These are phyloP conservation scores for Lachnellula occidentalis DNA, from an alignment of 2,329 filamentous ascomycete species.

Conservation along the genomic window DNA sequence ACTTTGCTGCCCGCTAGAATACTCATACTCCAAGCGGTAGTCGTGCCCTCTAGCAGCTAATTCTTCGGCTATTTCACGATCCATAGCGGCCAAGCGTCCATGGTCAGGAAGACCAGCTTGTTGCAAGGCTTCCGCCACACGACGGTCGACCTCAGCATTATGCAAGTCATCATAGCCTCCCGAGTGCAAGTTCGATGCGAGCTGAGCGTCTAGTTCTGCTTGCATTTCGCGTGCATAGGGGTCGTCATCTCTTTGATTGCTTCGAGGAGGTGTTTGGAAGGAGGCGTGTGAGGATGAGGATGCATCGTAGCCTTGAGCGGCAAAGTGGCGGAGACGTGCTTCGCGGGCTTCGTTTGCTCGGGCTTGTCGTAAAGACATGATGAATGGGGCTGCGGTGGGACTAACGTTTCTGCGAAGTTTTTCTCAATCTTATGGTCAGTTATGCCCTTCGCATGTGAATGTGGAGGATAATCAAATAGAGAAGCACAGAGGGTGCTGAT, in stretches of 20 bases:
- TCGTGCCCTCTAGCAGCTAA: not conserved
- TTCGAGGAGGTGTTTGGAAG: not conserved
- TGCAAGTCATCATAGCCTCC: not conserved
- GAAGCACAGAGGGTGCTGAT: too few relatives aligned
- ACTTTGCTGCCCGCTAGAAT: not conserved
- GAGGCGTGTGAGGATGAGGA: not conserved
- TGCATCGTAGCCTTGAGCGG: not conserved
- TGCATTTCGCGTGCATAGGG: not conserved
- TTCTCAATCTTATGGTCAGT: too few relatives aligned
- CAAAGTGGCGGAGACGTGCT: not conserved
- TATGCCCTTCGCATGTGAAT: too few relatives aligned
- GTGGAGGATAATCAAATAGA: too few relatives aligned
- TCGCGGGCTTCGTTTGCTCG: not conserved
- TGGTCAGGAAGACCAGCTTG: not conserved
- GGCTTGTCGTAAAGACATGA: not conserved
- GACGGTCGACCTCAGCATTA: not conserved
- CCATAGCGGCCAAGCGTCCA: too few relatives aligned
- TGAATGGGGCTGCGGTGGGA: too few relatives aligned
- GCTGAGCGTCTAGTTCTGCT: not conserved
- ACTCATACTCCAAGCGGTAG: not conserved
- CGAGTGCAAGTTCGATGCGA: too few relatives aligned
- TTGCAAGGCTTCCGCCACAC: not conserved
- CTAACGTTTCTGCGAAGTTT: too few relatives aligned
- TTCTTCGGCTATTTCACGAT: not conserved
- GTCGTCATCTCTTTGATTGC: not conserved